Evolutionary conservation across 2,329 filamentous ascomycete species (phyloP).

Genomic region (Penicillium glabrum): DNA sequence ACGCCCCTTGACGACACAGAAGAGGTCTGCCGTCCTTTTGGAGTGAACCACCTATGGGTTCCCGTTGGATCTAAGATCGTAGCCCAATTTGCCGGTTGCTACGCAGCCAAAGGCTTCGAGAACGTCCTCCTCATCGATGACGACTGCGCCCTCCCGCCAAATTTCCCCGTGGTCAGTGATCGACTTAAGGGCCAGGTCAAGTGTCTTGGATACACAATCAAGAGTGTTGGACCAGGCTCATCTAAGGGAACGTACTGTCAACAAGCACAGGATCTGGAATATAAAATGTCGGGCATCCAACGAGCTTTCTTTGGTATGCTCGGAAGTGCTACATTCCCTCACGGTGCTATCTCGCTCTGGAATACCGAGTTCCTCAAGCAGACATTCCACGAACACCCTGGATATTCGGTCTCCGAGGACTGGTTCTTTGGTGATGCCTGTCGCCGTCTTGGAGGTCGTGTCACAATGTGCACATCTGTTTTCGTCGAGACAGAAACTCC

Average conservation of each 20-base stretch:
- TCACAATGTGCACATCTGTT: slow-evolving; percentile 51
- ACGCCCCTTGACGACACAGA: slow-evolving; percentile 51
- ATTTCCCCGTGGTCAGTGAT: slow-evolving; percentile 50
- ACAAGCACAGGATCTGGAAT: slow-evolving; percentile 54
- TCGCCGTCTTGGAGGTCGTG: slow-evolving; percentile 46
- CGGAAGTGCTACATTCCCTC: slow-evolving; percentile 52
- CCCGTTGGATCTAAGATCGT: slow-evolving; percentile 52
- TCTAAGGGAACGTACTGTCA: slow-evolving; percentile 41
- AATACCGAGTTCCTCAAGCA: slow-evolving; percentile 48
- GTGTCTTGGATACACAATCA: slow-evolving; percentile 53
- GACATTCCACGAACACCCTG: slow-evolving; percentile 51
- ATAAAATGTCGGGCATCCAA: slow-evolving; percentile 51
- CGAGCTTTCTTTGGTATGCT: slow-evolving; percentile 46
- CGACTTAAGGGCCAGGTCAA: slow-evolving; percentile 43
- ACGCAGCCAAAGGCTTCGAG: slow-evolving; percentile 47
- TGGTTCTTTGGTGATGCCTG: slow-evolving; percentile 55
- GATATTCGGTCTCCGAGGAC: slow-evolving; percentile 52
- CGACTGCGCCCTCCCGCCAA: slow-evolving; percentile 49
- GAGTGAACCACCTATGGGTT: slow-evolving; percentile 52
- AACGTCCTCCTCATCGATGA: slow-evolving; percentile 53
- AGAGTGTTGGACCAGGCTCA: slow-evolving; percentile 40
- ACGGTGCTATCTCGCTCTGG: slow-evolving; percentile 54
- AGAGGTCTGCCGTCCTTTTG: slow-evolving; percentile 44
- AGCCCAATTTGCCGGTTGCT: slow-evolving; percentile 51
- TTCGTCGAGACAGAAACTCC: slow-evolving; percentile 55